Evolutionary conservation across 129 eudicot species (phyloP).

Genomic region (Centrapalus pauciflorus): DNA sequence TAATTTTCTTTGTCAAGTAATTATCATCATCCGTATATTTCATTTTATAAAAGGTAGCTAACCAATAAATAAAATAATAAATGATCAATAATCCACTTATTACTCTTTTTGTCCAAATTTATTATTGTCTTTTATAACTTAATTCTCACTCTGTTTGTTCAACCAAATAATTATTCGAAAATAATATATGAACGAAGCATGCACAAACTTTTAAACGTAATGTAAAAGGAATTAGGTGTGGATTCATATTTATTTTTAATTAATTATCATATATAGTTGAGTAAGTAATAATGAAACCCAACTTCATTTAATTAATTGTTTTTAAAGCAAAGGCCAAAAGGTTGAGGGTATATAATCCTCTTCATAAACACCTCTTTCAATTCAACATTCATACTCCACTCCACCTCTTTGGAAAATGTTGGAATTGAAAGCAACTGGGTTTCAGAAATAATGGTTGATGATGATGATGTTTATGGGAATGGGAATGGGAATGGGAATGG

Average conservation of each 20-base stretch:
- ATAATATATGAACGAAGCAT: constrained; percentile 5
- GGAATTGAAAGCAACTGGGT: neutral
- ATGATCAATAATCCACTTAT: no score
- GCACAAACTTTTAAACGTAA: constrained; percentile 12
- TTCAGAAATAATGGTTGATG: constrained; percentile 14
- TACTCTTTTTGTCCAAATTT: no score
- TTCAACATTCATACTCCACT: no score
- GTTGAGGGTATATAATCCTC: neutral
- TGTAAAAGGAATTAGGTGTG: constrained; percentile 17
- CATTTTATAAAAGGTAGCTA: no score
- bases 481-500: constrained; percentile 55
- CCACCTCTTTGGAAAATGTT: neutral
- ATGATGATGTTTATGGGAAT: constrained; percentile 24
- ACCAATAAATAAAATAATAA: no score
- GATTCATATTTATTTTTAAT: no score
- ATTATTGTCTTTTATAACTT: neutral
- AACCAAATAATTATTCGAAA: constrained; percentile 1
- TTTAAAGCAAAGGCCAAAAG: constrained; percentile 7
- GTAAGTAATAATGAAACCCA: constrained; percentile 15
- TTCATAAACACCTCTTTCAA: neutral
- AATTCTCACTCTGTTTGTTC: neutral
- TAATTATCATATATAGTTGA: no score
- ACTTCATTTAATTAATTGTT: neutral
- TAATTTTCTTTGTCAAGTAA: no score
- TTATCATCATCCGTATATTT: no score